Evolutionary conservation across 139 green algal species (phyloP).

Genomic region (Monoraphidium neglectum): DNA sequence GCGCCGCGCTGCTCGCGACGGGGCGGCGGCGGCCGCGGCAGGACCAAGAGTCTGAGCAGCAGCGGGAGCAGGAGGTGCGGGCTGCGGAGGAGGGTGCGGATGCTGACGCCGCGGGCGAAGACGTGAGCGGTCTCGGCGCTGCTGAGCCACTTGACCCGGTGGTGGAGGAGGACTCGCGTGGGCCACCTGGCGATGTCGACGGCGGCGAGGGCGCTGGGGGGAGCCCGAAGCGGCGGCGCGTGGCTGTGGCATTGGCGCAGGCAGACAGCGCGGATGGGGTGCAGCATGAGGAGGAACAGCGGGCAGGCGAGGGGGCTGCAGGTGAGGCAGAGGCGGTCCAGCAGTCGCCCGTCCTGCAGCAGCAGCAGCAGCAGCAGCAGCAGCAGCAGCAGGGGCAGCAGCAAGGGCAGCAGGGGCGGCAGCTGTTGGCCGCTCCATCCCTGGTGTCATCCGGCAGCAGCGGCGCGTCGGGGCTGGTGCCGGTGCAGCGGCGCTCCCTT

Average conservation of each 20-base stretch:
- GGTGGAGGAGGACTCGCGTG: too few relatives aligned
- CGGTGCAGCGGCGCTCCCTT: neutral
- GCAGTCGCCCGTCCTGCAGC: neutral
- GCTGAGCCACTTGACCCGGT: too few relatives aligned
- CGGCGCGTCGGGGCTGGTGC: too few relatives aligned
- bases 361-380: neutral
- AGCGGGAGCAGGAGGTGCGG: slow-evolving; percentile 9
- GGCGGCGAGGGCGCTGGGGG: too few relatives aligned
- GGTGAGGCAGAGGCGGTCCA: neutral
- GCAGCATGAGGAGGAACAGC: slow-evolving; percentile 13
- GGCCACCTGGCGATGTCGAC: too few relatives aligned
- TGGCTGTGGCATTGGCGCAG: too few relatives aligned
- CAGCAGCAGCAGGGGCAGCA: neutral
- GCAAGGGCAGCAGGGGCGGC: neutral
- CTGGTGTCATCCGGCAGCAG: too few relatives aligned
- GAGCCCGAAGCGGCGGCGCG: too few relatives aligned
- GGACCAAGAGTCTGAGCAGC: slow-evolving; percentile 5
- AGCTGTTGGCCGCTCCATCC: neutral
- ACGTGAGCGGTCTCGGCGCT: neutral
- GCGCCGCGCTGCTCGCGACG: neutral
- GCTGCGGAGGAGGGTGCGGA: slow-evolving; percentile 1
- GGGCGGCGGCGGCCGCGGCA: neutral
- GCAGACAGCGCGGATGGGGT: neutral
- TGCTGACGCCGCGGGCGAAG: slow-evolving; percentile 17
- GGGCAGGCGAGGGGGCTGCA: neutral